phyloP scores from a whole-genome alignment of 345 rosid species.

The Salix brachista region DNA sequence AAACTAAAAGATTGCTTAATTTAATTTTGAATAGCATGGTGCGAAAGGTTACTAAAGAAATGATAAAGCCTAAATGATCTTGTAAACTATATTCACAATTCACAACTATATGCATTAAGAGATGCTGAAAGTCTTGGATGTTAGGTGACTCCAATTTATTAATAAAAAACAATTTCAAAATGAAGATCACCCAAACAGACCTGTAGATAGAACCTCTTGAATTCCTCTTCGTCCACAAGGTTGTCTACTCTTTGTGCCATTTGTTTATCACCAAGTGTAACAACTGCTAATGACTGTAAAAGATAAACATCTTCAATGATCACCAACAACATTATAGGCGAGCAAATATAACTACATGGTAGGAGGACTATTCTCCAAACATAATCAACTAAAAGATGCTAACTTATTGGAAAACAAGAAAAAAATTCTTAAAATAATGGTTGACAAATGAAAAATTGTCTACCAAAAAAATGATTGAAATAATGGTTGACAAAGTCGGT shows the following conservation, averaged over 20 bases:
- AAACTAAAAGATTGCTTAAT: neutral
- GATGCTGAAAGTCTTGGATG: neutral
- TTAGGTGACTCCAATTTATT: slow-evolving; percentile 5
- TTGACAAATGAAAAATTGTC: neutral
- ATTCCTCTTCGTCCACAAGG: slow-evolving; percentile 74
- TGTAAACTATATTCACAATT: slow-evolving; percentile 1
- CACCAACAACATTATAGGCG: neutral
- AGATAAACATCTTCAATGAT: neutral
- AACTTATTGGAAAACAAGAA: neutral
- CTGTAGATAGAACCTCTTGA: slow-evolving; percentile 98
- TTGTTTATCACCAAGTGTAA: slow-evolving; percentile 91
- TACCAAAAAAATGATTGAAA: neutral
- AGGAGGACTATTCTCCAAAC: neutral
- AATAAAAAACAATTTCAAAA: slow-evolving; percentile 16
- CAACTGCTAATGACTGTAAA: slow-evolving; percentile 87
- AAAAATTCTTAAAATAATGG: neutral
- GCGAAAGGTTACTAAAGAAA: neutral
- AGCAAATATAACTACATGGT: neutral
- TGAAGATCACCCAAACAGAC: slow-evolving; percentile 37
- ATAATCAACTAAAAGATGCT: neutral
- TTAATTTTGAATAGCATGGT: neutral
- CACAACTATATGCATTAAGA: neutral
- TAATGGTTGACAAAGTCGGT: neutral
- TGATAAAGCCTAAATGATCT: neutral
- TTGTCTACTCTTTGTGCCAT: slow-evolving; percentile 96